A percentile compares a stretch with the other conserved stretches of the same genome.
Conservation (phyloP, 1,284 basidiomycete genomes). For the Puccinia brachypodii region DNA sequence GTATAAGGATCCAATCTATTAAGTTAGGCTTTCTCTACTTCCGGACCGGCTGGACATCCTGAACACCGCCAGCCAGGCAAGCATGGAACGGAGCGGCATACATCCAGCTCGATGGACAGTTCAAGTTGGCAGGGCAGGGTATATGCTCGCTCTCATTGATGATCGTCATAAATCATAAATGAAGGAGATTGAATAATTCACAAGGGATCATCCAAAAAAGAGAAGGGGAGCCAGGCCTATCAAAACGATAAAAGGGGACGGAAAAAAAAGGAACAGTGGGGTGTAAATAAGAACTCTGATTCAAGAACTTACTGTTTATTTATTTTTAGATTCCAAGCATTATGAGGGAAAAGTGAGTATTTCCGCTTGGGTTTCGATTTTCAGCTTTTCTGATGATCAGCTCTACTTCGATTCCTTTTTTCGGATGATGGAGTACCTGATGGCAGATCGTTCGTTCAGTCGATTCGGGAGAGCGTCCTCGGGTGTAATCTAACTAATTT, state of each 20-base stretch:
- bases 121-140: no score
- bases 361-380: conserved; percentile 16
- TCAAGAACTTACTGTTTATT: conserved; percentile 1
- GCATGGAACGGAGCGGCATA: neutral
- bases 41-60: neutral
- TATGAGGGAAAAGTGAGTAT: neutral
- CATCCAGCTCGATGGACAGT: neutral
- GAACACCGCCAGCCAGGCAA: neutral
- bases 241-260: neutral
- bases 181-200: no score
- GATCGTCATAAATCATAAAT: neutral
- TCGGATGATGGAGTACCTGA: neutral
- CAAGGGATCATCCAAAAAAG: neutral
- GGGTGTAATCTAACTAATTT: neutral
- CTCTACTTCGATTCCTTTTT: neutral
- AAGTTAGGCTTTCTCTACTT: neutral
- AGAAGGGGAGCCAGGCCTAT: neutral
- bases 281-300: neutral
- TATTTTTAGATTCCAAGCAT: neutral
- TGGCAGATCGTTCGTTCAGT: neutral
- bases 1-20: neutral
- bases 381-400: neutral
- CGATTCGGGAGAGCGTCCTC: neutral
- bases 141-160: neutral
- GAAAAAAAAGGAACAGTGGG: neutral